Evolutionary conservation across 345 rosid genomes (phyloP), one percentile per base, ranked within the genome.

Genomic region (Arabidopsis suecica): DNA sequence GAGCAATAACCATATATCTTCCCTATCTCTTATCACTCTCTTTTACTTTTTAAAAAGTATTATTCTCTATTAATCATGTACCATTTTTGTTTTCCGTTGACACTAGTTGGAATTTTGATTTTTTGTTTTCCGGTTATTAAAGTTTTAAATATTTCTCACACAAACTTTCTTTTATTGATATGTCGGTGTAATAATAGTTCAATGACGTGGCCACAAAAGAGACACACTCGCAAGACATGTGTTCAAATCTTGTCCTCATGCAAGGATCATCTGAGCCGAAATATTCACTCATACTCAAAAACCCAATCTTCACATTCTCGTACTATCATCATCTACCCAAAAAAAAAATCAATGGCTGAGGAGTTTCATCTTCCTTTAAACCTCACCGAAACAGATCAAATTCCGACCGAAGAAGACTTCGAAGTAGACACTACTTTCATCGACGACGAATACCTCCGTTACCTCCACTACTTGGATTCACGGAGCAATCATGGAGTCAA

Each of bases 331-430:
- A 5, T 34, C 23, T 36, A 44, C 38, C 30, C 13, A 11, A 28
- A 16, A 16, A 48, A 33, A 14, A 47, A 32, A 33, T 37, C 76
- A 22, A 73, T 72, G 77, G 70, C 77, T 5, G 77, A 72, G 9
- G 77, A 72, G 61, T 72, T 63, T 72, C 70, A 63, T 72, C 77
- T 72, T 40, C 54, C 77, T 63, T 18, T n/a, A 30, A 9, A 16
- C 2, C 33, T 49, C 8, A 18, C 9, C 70, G 51, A 62, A 53
- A 7, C 25, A 7, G 61, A 63, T 5, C 71, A 34, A 0, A 5
- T 23, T n/a, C 51, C 12, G 8, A 48, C 9, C 12, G 50, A 61
- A 25, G 76, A 61, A n/a, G 76, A 61, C 50, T 38, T 72, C 18
- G 57, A 59, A 25, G 59, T 18, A 2, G 37, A 34, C 49, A 14